Base-by-base conservation (phyloP, 306 rosid species). In the Cicer yamashitae region DNA sequence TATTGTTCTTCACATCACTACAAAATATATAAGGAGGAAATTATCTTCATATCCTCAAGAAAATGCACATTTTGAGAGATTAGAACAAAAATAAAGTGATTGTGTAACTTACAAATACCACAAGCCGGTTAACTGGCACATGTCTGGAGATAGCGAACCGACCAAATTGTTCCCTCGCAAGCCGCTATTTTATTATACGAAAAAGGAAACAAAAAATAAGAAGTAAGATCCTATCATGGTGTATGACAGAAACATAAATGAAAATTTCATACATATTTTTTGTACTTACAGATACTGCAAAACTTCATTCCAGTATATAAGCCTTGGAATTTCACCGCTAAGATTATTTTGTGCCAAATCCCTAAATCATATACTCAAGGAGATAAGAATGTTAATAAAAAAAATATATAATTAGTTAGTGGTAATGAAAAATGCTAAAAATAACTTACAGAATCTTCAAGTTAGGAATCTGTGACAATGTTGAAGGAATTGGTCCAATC, bases 221-320 rank as follows among this genome's bases (percentile, higher is more conserved):
- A 4, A n/a, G 34, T n/a, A 34, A 41, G 50, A 67, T 56, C 45
- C 37, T n/a, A 69, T 53, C 10, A 30, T 34, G 1, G 34, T 15
- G 59, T 13, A 8, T 1, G 25, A 64, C 8, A 56, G 51, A 50
- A 34, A 44, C 7, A 30, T n/a, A 56, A 38, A 18, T 20, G 2
- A 5, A 58, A 58, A 7, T 12, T 57, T 13, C 18, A 68, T 67
- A 11, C 3, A n/a, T 20, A 30, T 58, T 30, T 47, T 30, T 66
- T 82, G 62, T 53, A 87, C 99, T 92, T 82, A 96, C 99, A 96
- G 88, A 84, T 96, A 96, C 44, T 96, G 99, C 71, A 96, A 71
- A 78, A 96, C 99, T 86, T 96, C 99, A 73, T 92, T 96, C 99
- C 99, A 96, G 82, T 96, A 92, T 64, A 96, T 82, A 37, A 96